Evolutionary conservation across 2,329 filamentous ascomycete species (phyloP).

Genomic region (Colletotrichum sp.): DNA sequence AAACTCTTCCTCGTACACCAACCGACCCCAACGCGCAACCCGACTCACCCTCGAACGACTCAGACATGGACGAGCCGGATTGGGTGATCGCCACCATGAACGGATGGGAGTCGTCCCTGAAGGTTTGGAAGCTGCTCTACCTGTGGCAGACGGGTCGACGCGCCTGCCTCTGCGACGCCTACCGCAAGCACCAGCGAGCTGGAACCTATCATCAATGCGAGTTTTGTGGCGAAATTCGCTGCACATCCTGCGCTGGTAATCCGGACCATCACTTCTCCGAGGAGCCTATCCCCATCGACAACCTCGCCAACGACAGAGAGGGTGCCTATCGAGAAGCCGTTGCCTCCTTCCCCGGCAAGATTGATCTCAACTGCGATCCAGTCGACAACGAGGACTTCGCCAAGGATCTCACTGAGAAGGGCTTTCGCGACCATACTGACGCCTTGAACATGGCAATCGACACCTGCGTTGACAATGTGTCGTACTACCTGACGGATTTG

Average conservation of each 20-base stretch:
- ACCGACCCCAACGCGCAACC: background rate
- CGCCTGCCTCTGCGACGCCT: constrained; percentile 40
- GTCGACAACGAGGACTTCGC: background rate
- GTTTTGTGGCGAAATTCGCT: constrained; percentile 39
- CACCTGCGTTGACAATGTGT: background rate
- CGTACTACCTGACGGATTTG: constrained; percentile 1
- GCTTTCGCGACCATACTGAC: background rate
- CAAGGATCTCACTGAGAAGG: background rate
- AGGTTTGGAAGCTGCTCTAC: background rate
- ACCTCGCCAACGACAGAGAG: background rate
- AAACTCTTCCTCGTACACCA: background rate
- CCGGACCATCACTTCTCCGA: constrained; percentile 35
- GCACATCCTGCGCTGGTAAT: constrained; percentile 42
- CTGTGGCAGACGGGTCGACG: constrained; percentile 26
- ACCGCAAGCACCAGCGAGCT: constrained; percentile 31
- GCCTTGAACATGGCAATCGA: background rate
- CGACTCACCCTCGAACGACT: background rate
- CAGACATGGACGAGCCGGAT: background rate
- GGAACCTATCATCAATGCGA: constrained; percentile 29
- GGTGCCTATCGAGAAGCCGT: background rate
- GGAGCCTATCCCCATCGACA: background rate
- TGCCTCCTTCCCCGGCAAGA: background rate
- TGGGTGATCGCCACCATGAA: background rate
- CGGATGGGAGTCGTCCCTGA: background rate
- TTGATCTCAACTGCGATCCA: background rate